Base-by-base conservation (phyloP, 1,284 basidiomycete species). In the Gymnopus androsaceus region DNA sequence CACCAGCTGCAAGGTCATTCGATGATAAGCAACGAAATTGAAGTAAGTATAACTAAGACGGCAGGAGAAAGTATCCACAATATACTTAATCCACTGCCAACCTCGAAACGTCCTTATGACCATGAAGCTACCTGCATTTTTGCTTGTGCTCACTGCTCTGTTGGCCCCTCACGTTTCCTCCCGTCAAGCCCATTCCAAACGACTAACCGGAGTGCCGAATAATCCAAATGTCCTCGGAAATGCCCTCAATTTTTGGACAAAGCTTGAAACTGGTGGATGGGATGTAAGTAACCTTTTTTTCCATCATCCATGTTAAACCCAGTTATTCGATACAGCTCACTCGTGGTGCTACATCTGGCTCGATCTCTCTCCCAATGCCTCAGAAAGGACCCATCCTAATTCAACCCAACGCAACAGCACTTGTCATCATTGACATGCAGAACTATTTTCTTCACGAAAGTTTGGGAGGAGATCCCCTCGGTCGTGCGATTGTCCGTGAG, bases 401-500 rank as follows among this genome's bases (percentile, higher is more conserved):
- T 33, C 66, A 68, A 27, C 66, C 68, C 2, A 65, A 65, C 45
- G 59, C 62, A n/a, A 60, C 64, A 21, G 68, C 68, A 1, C 58
- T 69, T 12, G 67, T 69, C 11, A 68, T 69, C 25, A 69, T 69
- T 19, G 68, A 69, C 53, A 69, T 69, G 68, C 68, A 69, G 33
- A 69, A 67, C 52, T 68, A 64, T 51, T 69, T 69, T 56, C 54
- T 69, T 42, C 67, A 69, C 56, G 64, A 66, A 40, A 66, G 65
- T 47, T 51, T 69, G 4, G 58, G 62, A 14, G 68, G 67, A 9
- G 68, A 69, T 52, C 68, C 68, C 23, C 58, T 62, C 11, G 68
- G 68, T 33, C 61, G 67, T 42, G 68, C 65, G 14, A 55, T 69
- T 21, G 61, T 69, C 52, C 66, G 68, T 68, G 54, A 28, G 68